These are phyloP conservation scores for Ceratobasidium sp. DNA, from an alignment of 1,284 basidiomycete genomes.

Conservation along the genomic window DNA sequence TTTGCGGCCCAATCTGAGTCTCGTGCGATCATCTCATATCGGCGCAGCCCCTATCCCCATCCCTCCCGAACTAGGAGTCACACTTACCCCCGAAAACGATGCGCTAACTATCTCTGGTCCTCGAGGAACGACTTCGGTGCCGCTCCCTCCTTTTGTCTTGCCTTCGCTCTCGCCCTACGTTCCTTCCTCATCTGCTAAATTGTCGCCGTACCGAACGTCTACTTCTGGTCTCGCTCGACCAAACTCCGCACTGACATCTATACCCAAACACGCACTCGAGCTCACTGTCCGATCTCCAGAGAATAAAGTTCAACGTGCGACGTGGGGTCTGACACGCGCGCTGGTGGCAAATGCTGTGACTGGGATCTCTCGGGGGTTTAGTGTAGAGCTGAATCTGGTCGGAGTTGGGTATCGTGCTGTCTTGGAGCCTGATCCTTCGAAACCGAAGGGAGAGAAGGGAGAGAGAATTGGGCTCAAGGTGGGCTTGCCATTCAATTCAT, in stretches of 20 bases:
- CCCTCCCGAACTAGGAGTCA: conserved; percentile 76
- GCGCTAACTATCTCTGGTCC: conserved; percentile 77
- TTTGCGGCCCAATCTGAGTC: conserved; percentile 66
- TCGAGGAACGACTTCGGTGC: conserved; percentile 77
- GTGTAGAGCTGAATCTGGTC: conserved; percentile 86
- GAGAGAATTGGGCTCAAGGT: conserved; percentile 88
- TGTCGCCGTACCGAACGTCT: conserved; percentile 27
- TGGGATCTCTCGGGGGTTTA: conserved; percentile 94
- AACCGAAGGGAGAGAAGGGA: conserved; percentile 61
- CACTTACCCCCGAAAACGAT: conserved; percentile 54
- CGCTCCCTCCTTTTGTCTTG: conserved; percentile 46
- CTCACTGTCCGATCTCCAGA: conserved; percentile 80
- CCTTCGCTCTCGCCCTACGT: conserved; percentile 45
- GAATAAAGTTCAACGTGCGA: conserved; percentile 82
- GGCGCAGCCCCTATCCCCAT: conserved; percentile 83
- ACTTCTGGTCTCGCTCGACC: conserved; percentile 26
- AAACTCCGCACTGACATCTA: conserved; percentile 37
- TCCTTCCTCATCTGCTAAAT: not conserved
- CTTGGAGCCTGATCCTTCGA: conserved; percentile 83
- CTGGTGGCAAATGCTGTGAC: conserved; percentile 90
- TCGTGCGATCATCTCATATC: conserved; percentile 74
- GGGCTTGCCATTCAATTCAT: not conserved
- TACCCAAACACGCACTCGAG: conserved; percentile 49
- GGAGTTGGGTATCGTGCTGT: conserved; percentile 95
- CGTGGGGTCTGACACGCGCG: conserved; percentile 95